These are phyloP conservation scores for Corynespora cassiicola DNA, from an alignment of 2,329 filamentous ascomycete genomes.

Conservation along the genomic window DNA sequence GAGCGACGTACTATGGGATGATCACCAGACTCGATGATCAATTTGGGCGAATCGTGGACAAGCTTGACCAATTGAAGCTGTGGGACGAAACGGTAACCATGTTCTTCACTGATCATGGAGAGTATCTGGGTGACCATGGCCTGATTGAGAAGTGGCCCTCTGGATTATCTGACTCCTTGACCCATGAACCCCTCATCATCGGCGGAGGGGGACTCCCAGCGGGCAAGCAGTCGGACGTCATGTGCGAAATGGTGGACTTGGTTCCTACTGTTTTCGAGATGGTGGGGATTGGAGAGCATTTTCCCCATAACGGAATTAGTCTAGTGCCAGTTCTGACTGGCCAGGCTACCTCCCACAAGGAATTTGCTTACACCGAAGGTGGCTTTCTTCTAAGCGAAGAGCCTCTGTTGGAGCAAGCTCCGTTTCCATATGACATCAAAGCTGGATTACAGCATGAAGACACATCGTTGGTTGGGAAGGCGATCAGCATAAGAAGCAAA, in stretches of 20 bases:
- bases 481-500: conserved; percentile 45
- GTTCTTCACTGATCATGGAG: conserved; percentile 56
- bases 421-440: conserved; percentile 57
- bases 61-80: conserved; percentile 40
- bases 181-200: conserved; percentile 54
- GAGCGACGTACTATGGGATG: conserved; percentile 57
- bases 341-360: conserved; percentile 35
- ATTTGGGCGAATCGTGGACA: conserved; percentile 50
- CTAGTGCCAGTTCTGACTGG: conserved; percentile 24
- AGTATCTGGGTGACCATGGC: conserved; percentile 57
- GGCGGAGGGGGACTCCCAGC: conserved; percentile 50
- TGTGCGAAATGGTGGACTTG: conserved; percentile 56
- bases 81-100: conserved; percentile 52
- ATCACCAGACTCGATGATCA: conserved; percentile 55
- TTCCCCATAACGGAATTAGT: conserved; percentile 50
- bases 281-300: conserved; percentile 46
- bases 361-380: conserved; percentile 54
- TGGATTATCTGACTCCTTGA: conserved; percentile 50
- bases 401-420: conserved; percentile 52
- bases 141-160: conserved; percentile 59
- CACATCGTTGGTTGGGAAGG: conserved; percentile 52
- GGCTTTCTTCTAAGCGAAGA: conserved; percentile 55
- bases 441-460: conserved; percentile 54
- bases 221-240: conserved; percentile 39
- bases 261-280: conserved; percentile 53